These are phyloP conservation scores for Sugiyamaella lignohabitans DNA, from an alignment of 805 yeast genomes.

Conservation along the genomic window DNA sequence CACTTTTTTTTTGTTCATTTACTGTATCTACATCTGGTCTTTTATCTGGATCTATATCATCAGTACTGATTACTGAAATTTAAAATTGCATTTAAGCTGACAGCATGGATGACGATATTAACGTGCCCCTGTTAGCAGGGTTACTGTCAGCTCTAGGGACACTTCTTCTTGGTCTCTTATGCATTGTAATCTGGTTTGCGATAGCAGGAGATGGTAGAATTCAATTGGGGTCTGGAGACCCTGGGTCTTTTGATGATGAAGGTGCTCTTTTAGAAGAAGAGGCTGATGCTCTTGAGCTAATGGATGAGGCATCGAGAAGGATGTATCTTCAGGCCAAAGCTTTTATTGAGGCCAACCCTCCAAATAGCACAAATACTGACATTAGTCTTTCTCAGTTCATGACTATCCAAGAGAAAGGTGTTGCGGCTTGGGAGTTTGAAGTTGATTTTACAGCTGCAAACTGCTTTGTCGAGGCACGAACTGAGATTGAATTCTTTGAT, in stretches of 20 bases:
- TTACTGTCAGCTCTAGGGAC: slow-evolving; percentile 36
- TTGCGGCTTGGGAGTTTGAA: slow-evolving; percentile 81
- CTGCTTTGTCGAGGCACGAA: slow-evolving; percentile 58
- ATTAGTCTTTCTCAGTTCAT: slow-evolving; percentile 51
- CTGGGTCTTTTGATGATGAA: slow-evolving; percentile 61
- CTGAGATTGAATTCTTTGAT: slow-evolving; percentile 45
- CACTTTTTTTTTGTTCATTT: neutral
- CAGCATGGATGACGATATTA: slow-evolving; percentile 13
- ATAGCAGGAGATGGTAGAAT: slow-evolving; percentile 30
- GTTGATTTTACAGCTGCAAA: slow-evolving; percentile 45
- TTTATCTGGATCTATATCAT: neutral
- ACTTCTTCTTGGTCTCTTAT: slow-evolving; percentile 29
- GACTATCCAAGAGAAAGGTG: slow-evolving; percentile 78
- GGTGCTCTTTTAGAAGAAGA: slow-evolving; percentile 55
- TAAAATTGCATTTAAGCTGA: neutral
- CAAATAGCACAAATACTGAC: slow-evolving; percentile 38
- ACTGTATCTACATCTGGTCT: neutral
- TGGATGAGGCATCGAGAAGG: slow-evolving; percentile 47
- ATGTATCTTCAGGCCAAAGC: slow-evolving; percentile 57
- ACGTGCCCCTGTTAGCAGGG: slow-evolving; percentile 35
- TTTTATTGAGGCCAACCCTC: slow-evolving; percentile 38
- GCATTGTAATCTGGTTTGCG: slow-evolving; percentile 29
- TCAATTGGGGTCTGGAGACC: slow-evolving; percentile 37
- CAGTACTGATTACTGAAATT: too few species aligned
- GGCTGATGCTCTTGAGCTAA: slow-evolving; percentile 56